These are phyloP conservation scores for Monoraphidium neglectum DNA, from an alignment of 139 green algal species.

Conservation along the genomic window DNA sequence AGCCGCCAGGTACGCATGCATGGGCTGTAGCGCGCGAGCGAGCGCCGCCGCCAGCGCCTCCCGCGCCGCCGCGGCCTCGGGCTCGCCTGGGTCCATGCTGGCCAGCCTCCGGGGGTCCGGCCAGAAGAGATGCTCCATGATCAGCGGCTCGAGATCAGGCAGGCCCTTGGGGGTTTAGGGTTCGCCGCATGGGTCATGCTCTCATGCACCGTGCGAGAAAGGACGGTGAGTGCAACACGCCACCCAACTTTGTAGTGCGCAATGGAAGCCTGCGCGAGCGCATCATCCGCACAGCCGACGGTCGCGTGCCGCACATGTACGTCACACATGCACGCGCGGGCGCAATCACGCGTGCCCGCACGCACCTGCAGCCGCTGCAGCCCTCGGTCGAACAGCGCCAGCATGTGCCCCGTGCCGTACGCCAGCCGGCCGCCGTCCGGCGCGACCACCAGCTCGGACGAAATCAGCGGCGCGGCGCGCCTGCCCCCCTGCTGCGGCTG, in stretches of 20 bases:
- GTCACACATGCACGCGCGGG: too few species aligned
- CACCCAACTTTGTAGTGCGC: too few species aligned
- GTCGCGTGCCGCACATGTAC: too few species aligned
- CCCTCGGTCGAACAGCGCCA: constrained; percentile 62
- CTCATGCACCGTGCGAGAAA: neutral
- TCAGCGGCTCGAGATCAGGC: constrained; percentile 66
- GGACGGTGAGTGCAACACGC: neutral
- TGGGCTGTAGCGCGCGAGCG: constrained; percentile 28
- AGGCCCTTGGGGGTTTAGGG: constrained; percentile 41
- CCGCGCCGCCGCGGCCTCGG: too few species aligned
- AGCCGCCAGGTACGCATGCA: constrained; percentile 48
- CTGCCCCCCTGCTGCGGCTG: constrained; percentile 7
- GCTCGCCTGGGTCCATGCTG: constrained; percentile 62
- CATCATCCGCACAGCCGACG: too few species aligned
- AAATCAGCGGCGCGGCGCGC: constrained; percentile 60
- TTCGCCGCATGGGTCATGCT: too few species aligned
- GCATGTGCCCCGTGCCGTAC: constrained; percentile 46
- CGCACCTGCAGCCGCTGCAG: constrained; percentile 49
- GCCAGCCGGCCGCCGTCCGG: constrained; percentile 50
- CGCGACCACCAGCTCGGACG: constrained; percentile 57
- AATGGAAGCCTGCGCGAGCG: too few species aligned
- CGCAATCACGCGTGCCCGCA: too few species aligned
- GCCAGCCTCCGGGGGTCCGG: constrained; percentile 56
- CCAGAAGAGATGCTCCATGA: constrained; percentile 87
- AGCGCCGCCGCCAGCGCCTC: constrained; percentile 24